Evolutionary conservation across 352 stramenopile genomes (phyloP).

Genomic region (Phytopythium aichiense): DNA sequence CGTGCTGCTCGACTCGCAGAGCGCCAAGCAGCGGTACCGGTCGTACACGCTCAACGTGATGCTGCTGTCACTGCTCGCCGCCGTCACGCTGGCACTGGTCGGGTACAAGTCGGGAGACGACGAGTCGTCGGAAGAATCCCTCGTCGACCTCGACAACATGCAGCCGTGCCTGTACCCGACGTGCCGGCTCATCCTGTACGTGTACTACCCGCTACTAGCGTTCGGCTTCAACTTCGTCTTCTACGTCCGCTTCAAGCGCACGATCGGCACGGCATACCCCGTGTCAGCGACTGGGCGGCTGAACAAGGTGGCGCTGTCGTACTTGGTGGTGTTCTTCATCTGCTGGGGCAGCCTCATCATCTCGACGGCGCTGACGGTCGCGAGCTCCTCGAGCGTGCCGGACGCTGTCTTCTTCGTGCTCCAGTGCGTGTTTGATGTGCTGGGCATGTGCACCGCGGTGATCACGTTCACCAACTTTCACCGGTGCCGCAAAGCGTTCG

Average conservation of each 20-base stretch:
- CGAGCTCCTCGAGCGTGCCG: constrained; percentile 22
- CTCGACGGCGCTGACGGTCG: constrained; percentile 42
- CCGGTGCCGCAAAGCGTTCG: constrained; percentile 62
- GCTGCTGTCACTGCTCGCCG: constrained; percentile 50
- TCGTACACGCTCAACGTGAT: constrained; percentile 70
- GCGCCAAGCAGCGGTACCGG: constrained; percentile 46
- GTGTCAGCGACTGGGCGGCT: constrained; percentile 59
- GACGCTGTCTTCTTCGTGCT: constrained; percentile 35
- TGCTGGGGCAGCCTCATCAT: constrained; percentile 74
- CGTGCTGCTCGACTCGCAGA: constrained; percentile 65
- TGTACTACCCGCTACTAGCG: constrained; percentile 69
- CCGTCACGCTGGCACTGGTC: constrained; percentile 56
- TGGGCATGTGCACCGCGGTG: constrained; percentile 55
- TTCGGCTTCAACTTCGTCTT: constrained; percentile 79
- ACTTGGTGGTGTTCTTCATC: constrained; percentile 65
- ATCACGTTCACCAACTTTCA: constrained; percentile 80
- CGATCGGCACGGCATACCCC: constrained; percentile 65
- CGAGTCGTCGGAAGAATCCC: constrained; percentile 24
- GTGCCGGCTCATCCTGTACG: constrained; percentile 67
- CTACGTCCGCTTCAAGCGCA: constrained; percentile 73
- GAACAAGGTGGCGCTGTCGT: constrained; percentile 67
- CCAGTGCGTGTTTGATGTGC: constrained; percentile 66
- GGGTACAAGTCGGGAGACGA: constrained; percentile 34
- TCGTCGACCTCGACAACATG: constrained; percentile 35
- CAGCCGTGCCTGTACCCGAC: constrained; percentile 64